Evolutionary conservation across 495 filamentous ascomycete species (phyloP).

Genomic region (Aspergillus cavernicola): DNA sequence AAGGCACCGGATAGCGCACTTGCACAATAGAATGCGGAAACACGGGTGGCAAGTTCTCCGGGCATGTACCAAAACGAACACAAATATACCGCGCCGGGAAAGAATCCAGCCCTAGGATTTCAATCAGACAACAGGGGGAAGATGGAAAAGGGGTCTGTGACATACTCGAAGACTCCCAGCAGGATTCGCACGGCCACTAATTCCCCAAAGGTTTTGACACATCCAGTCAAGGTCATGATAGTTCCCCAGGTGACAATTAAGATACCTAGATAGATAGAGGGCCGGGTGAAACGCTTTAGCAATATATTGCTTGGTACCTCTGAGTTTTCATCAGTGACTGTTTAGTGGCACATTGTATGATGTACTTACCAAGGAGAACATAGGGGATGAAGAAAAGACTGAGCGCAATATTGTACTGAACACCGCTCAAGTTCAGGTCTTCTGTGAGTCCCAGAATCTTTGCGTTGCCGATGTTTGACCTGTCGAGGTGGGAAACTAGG

Average conservation of each 20-base stretch:
- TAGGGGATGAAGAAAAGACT: slow-evolving; percentile 30
- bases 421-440: slow-evolving; percentile 12
- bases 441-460: slow-evolving; percentile 20
- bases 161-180: slow-evolving; percentile 19
- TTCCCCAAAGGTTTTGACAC: neutral
- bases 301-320: slow-evolving; percentile 28
- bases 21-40: slow-evolving; percentile 63
- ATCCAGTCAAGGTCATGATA: slow-evolving; percentile 21
- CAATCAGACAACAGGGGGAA: neutral
- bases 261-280: slow-evolving; percentile 17
- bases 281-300: slow-evolving; percentile 15
- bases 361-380: neutral
- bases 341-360: neutral
- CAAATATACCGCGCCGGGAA: slow-evolving; percentile 65
- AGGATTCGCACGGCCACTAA: neutral
- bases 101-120: slow-evolving; percentile 42
- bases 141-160: neutral
- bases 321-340: neutral
- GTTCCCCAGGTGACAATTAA: slow-evolving; percentile 37
- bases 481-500: slow-evolving; percentile 10
- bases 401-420: slow-evolving; percentile 31
- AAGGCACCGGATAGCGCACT: slow-evolving; percentile 61
- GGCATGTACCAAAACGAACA: slow-evolving; percentile 67
- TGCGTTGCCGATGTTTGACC: slow-evolving; percentile 20
- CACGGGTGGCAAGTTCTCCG: slow-evolving; percentile 59